A percentile compares a stretch with the other conserved stretches of the same genome.
These are phyloP conservation scores for Silene latifolia DNA, from an alignment of 148 eudicot species.

Conservation along the genomic window DNA sequence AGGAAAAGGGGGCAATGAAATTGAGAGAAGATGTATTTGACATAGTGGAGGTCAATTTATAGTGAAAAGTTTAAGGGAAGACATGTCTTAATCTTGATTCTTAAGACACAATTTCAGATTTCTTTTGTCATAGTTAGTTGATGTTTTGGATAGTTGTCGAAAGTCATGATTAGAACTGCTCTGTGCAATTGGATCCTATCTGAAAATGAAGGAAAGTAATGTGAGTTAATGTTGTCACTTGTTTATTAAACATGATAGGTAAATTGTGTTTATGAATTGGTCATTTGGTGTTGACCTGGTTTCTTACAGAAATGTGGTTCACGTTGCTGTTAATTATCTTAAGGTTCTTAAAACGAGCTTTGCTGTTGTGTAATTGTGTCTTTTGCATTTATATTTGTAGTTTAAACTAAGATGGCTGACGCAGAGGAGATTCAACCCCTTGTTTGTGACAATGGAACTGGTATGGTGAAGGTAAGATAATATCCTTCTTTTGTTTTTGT, in stretches of 20 bases:
- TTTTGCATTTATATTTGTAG: slow-evolving; percentile 1
- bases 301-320: neutral
- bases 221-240: neutral
- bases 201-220: no score
- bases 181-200: no score
- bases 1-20: no score
- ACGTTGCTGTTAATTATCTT: neutral
- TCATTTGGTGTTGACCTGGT: neutral
- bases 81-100: no score
- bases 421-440: slow-evolving; percentile 38
- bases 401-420: slow-evolving; percentile 28
- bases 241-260: neutral
- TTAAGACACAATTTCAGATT: no score
- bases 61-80: no score
- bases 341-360: neutral
- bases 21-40: no score
- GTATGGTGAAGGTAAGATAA: slow-evolving; percentile 30
- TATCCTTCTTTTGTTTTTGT: no score
- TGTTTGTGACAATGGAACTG: slow-evolving; percentile 38
- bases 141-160: no score
- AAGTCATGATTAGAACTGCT: no score
- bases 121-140: no score
- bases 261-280: neutral
- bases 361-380: neutral
- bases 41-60: no score